A percentile compares a stretch with the other conserved stretches of the same genome.
These are phyloP conservation scores for Candolleomyces efflorescens DNA, from an alignment of 768 basidiomycete genomes.

Conservation along the genomic window DNA sequence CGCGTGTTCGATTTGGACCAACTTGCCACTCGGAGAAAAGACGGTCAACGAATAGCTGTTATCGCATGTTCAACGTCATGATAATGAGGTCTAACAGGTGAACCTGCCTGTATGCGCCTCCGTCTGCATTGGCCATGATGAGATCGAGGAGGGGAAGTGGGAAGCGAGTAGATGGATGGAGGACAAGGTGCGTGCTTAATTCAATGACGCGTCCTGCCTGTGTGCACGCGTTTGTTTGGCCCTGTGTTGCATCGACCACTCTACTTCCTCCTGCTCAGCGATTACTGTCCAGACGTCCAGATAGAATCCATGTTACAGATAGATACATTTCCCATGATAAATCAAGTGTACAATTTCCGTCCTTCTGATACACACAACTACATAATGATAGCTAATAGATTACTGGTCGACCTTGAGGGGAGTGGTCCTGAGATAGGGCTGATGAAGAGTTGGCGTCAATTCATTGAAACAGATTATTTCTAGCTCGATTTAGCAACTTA, in stretches of 20 bases:
- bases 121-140: constrained; percentile 76
- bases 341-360: not conserved
- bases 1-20: constrained; percentile 99
- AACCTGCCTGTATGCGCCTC: constrained; percentile 71
- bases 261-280: not conserved
- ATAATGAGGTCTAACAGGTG: constrained; percentile 7
- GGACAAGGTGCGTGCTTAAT: constrained; percentile 18
- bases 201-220: constrained; percentile 14
- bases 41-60: constrained; percentile 96
- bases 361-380: constrained; percentile 8
- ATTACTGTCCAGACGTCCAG: not conserved
- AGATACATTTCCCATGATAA: not conserved
- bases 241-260: constrained; percentile 2
- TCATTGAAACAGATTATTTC: not conserved
- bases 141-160: constrained; percentile 13
- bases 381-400: constrained; percentile 8
- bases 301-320: not conserved
- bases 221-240: constrained; percentile 12
- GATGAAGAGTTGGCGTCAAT: constrained; percentile 2
- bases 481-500: constrained; percentile 24
- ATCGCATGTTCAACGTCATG: constrained; percentile 5
- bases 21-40: constrained; percentile 98
- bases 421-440: constrained; percentile 90
- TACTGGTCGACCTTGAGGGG: constrained; percentile 40
- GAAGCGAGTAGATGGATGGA: constrained; percentile 14